Conservation (phyloP, 1,284 basidiomycete genomes). For the Trichosporon sp. region DNA sequence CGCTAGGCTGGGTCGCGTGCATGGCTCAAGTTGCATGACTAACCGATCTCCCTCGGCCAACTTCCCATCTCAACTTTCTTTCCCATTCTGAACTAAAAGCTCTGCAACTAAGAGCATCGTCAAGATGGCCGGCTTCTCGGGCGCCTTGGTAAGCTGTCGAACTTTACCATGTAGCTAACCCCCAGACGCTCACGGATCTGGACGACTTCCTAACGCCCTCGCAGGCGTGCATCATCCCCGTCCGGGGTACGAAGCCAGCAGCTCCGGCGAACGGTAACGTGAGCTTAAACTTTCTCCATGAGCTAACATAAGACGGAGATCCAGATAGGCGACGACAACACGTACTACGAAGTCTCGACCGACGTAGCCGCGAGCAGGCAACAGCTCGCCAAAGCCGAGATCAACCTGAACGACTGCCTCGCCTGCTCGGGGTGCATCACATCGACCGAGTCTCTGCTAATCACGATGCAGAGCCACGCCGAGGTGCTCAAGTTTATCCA, state of each 20-base stretch:
- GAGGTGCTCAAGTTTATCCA: slow-evolving; percentile 75
- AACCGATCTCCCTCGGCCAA: not conserved
- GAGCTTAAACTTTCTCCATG: not conserved
- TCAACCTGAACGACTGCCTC: slow-evolving; percentile 87
- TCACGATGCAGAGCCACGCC: slow-evolving; percentile 91
- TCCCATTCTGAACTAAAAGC: not conserved
- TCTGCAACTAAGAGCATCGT: not conserved
- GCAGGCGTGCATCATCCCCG: slow-evolving; percentile 96
- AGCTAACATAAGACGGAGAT: slow-evolving; percentile 64
- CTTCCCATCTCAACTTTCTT: not conserved
- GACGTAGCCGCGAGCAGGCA: slow-evolving; percentile 43
- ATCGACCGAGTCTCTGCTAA: slow-evolving; percentile 92
- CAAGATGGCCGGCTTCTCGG: slow-evolving; percentile 82
- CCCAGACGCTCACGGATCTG: slow-evolving; percentile 65
- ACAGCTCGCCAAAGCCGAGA: slow-evolving; percentile 84
- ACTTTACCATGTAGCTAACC: not conserved
- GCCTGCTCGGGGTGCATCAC: slow-evolving; percentile 87
- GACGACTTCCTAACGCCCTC: slow-evolving; percentile 98
- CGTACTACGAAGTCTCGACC: slow-evolving; percentile 47
- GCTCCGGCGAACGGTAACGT: slow-evolving; percentile 14
- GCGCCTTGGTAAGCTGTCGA: slow-evolving; percentile 62
- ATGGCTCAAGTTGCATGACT: not conserved
- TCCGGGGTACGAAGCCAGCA: slow-evolving; percentile 45
- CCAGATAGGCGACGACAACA: slow-evolving; percentile 60
- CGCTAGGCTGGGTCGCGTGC: not conserved